Evolutionary conservation across 1,284 basidiomycete species (phyloP), one percentile per base, ranked within the genome.

Genomic region (Prillingera fragicola): DNA sequence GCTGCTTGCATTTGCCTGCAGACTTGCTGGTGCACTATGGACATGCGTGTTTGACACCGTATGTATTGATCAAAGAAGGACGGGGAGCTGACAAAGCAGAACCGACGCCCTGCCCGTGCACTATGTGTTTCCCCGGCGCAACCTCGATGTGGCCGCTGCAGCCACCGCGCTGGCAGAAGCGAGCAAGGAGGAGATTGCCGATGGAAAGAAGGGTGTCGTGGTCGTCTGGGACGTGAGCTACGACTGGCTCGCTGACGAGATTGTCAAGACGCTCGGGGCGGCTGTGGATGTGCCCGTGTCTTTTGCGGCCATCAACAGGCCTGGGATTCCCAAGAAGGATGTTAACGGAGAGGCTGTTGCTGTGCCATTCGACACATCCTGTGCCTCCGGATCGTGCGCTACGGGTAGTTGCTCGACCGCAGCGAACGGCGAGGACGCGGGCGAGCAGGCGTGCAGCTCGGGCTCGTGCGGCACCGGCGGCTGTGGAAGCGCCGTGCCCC

Each of bases 1-100:
- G 90, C 8, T 92, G 94, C 5, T 83, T 91, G 54, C 95, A 98
- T 65, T 83, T 94, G 32, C 82, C 92, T 52, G 90, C 92, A 0
- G 87, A 97, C 61, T 79, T 85, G 8, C 77, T 97, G 49, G 83
- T 99, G 5, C 94, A 98, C 65, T 97, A 95, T 62, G 94, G 95
- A 1, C 88, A 96, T 73, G 91, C 94, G 0, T 99, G 95, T 70
- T 79, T 98, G 74, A 91, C 59, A 21, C 57, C 53, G 68, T 70
- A 35, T 56, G 65, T 54, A 84, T 15, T 45, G 33, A 28, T 36
- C 12, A 38, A 29, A 34, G 33, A 38, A 1, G 24, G 15, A 14
- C 37, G 53, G 22, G n/a, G 19, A 17, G 33, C 33, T 41, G 40
- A 23, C 29, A 3, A 18, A 39, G 10, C 35, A 72, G 70, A 5